Evolutionary conservation across 441 rosid species (phyloP).

Genomic region (Raphanus hybrid): DNA sequence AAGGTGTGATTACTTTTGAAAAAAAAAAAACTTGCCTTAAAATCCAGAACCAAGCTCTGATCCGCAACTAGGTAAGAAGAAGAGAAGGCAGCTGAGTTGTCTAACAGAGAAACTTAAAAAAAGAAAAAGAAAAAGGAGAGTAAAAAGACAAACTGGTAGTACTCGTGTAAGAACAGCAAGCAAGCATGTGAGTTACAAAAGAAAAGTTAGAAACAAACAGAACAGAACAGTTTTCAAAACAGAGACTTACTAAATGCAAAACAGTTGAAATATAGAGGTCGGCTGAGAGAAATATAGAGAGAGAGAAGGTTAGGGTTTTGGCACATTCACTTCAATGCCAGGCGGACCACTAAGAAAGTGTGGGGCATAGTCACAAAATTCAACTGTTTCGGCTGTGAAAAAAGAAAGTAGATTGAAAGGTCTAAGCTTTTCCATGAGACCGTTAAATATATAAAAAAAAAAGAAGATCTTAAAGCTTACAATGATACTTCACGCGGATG

Average conservation of each 20-base stretch:
- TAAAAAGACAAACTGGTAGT: constrained; percentile 19
- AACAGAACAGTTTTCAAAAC: constrained; percentile 38
- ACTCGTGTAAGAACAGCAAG: constrained; percentile 30
- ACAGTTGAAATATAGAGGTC: constrained; percentile 28
- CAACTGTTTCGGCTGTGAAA: constrained; percentile 43
- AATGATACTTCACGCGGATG: constrained; percentile 29
- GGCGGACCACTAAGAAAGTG: constrained; percentile 52
- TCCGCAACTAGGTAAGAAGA: constrained; percentile 49
- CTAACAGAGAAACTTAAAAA: constrained; percentile 17
- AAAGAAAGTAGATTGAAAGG: constrained; percentile 26
- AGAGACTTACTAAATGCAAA: constrained; percentile 36
- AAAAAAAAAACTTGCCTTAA: constrained; percentile 49
- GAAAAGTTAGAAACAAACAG: constrained; percentile 24
- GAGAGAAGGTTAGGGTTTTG: constrained; percentile 32
- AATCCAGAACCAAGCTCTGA: constrained; percentile 42
- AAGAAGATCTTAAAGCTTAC: constrained; percentile 14
- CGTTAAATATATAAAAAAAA: not conserved
- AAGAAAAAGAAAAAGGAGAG: not conserved
- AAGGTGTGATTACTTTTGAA: not conserved
- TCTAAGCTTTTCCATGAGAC: constrained; percentile 22
- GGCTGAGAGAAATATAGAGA: constrained; percentile 3
- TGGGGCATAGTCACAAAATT: constrained; percentile 43
- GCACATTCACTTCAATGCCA: constrained; percentile 34
- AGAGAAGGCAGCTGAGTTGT: constrained; percentile 42
- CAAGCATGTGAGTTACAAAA: constrained; percentile 37